These are phyloP conservation scores for Debaryomyces maramus DNA, from an alignment of 805 yeast species.

Conservation along the genomic window DNA sequence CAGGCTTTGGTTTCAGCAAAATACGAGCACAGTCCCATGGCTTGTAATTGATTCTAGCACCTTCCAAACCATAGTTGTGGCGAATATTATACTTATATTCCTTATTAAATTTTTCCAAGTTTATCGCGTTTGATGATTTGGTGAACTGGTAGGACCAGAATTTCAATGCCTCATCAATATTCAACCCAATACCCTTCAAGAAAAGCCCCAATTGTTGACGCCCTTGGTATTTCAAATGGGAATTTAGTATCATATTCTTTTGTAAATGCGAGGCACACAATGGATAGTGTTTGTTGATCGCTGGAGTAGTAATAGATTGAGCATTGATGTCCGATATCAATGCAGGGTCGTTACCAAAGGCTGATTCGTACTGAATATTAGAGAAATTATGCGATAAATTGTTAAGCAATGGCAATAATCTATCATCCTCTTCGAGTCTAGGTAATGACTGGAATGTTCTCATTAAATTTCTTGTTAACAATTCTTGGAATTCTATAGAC, in stretches of 20 bases:
- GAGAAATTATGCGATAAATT: conserved; percentile 63
- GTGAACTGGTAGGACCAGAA: conserved; percentile 83
- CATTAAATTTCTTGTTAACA: conserved; percentile 52
- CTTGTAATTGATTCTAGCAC: conserved; percentile 78
- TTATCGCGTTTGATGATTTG: conserved; percentile 46
- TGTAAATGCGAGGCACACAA: conserved; percentile 74
- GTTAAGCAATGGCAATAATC: conserved; percentile 79
- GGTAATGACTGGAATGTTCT: conserved; percentile 78
- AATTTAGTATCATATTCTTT: conserved; percentile 54
- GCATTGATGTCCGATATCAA: conserved; percentile 55
- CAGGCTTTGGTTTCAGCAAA: conserved; percentile 67
- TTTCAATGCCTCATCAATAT: conserved; percentile 80
- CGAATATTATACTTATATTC: conserved; percentile 87
- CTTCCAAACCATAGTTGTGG: conserved; percentile 90
- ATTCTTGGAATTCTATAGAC: conserved; percentile 62
- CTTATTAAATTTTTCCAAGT: conserved; percentile 76
- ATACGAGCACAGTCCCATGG: conserved; percentile 87
- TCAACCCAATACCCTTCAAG: conserved; percentile 85
- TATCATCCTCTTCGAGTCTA: conserved; percentile 85
- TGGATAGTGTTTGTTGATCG: conserved; percentile 69
- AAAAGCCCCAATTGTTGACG: conserved; percentile 85
- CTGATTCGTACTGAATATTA: conserved; percentile 52
- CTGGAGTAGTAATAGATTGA: conserved; percentile 53
- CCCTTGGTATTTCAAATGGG: conserved; percentile 79
- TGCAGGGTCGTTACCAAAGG: conserved; percentile 38